These are phyloP conservation scores for Phytophthora fragariaefolia DNA, from an alignment of 352 stramenopile genomes.

Conservation along the genomic window DNA sequence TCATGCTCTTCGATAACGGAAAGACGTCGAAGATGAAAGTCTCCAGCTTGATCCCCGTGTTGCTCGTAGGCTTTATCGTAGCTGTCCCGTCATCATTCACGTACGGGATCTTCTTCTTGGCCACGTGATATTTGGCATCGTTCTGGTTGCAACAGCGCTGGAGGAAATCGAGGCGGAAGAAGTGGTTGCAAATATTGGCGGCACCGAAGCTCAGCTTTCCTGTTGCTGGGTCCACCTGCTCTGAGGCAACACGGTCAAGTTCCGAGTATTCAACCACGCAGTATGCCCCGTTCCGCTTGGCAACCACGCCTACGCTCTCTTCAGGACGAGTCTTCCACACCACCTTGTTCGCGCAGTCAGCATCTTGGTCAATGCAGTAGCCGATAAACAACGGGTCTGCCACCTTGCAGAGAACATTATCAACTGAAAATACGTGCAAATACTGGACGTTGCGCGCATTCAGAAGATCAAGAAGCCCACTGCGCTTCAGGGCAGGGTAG, in stretches of 20 bases:
- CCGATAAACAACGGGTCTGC: constrained; percentile 97
- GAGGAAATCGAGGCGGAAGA: constrained; percentile 88
- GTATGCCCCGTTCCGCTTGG: constrained; percentile 78
- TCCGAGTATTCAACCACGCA: constrained; percentile 99
- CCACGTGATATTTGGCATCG: constrained; percentile 96
- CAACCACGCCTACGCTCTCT: constrained; percentile 95
- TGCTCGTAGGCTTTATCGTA: constrained; percentile 81
- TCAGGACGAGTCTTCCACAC: constrained; percentile 93
- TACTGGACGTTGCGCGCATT: constrained; percentile 89
- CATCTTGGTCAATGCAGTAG: constrained; percentile 93
- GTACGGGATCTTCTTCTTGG: constrained; percentile 97
- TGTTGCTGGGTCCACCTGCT: constrained; percentile 60
- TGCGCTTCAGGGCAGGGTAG: constrained; percentile 94
- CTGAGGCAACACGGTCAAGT: constrained; percentile 81
- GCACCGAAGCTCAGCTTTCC: constrained; percentile 94
- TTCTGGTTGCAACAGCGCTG: constrained; percentile 89
- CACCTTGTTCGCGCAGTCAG: constrained; percentile 97
- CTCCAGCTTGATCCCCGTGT: constrained; percentile 98
- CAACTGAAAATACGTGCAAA: constrained; percentile 97
- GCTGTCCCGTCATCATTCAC: constrained; percentile 84
- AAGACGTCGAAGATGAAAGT: constrained; percentile 99
- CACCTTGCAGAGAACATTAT: constrained; percentile 97
- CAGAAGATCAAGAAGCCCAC: constrained; percentile 91
- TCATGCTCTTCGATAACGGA: constrained; percentile 92
- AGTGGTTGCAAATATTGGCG: constrained; percentile 99